Evolutionary conservation across 2,329 filamentous ascomycete genomes (phyloP), one percentile per base, ranked within the genome.

Genomic region (Sporothrix variecibatus): DNA sequence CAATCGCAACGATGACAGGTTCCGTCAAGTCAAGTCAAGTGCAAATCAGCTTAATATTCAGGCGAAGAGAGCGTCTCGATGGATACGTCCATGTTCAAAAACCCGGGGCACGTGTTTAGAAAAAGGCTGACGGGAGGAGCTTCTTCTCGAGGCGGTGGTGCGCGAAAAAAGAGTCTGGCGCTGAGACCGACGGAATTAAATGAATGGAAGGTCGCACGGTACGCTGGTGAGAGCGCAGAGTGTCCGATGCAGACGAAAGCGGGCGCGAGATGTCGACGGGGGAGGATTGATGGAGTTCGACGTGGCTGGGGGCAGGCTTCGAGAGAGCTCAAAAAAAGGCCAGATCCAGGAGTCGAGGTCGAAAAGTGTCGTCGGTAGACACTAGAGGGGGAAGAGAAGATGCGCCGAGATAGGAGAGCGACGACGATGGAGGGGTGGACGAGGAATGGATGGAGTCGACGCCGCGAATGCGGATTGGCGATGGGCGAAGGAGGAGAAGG

Each of bases 41-140:
- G 53, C 51, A 71, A 71, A 62, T 62, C 49, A 68, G 31, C 49
- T 75, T 73, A 76, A n/a, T 71, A 71, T 60, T 40, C 28, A 71
- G 64, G 71, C 28, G 49, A 74, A 49, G 65, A 65, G n/a, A 74
- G 51, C 60, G 65, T 49, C 53, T 74, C 72, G 72, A 58, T 67
- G 72, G 70, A 68, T 31, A 73, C 38, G 65, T 75, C 76, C 76
- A 76, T 76, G 67, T 76, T 67, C 75, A 73, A 74, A 73, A 11
- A n/a, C 38, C 62, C 17, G 51, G 43, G 56, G 56, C 40, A 72
- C 70, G 70, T 62, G 70, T 38, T 64, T 40, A 40, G 40, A 38
- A 51, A 38, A 43, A 20, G 4, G 9, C 20, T n/a, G 67, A 15
- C 8, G 46, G 20, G 46, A 15, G 20, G 11, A 20, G 8, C 23